Percentiles rank a stretch among this genome's conserved stretches.
Conservation (phyloP, 768 basidiomycete genomes). For the Pleurotus djamor region DNA sequence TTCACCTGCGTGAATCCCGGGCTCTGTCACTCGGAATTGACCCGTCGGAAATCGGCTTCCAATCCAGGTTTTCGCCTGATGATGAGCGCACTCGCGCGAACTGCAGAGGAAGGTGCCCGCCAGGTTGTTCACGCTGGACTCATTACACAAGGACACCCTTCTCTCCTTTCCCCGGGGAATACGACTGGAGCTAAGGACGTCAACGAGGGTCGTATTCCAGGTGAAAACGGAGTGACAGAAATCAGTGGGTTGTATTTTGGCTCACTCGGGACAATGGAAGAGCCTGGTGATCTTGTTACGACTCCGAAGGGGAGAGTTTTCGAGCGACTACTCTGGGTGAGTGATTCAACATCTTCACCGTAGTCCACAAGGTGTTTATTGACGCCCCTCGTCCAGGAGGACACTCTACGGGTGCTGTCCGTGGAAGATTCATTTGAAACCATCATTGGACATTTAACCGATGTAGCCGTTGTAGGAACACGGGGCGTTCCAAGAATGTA, state of each 20-base stretch:
- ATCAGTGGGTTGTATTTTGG: constrained; percentile 29
- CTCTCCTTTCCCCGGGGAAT: too few species aligned
- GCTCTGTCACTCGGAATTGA: constrained; percentile 35
- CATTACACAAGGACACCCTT: constrained; percentile 7
- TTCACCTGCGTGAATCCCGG: constrained; percentile 38
- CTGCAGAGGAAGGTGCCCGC: constrained; percentile 33
- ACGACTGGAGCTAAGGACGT: background rate
- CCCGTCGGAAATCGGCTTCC: constrained; percentile 25
- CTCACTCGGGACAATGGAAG: constrained; percentile 15
- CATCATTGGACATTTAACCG: too few species aligned
- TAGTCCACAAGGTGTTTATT: too few species aligned
- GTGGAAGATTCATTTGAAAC: too few species aligned
- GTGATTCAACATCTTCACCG: constrained; percentile 2
- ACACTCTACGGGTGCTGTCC: too few species aligned
- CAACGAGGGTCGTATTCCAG: background rate
- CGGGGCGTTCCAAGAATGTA: too few species aligned
- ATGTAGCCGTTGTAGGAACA: too few species aligned
- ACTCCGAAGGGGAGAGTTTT: constrained; percentile 23
- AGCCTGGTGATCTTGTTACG: constrained; percentile 31
- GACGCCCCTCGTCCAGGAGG: too few species aligned
- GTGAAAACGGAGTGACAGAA: constrained; percentile 10
- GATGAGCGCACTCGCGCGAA: constrained; percentile 8
- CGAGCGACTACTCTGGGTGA: constrained; percentile 32
- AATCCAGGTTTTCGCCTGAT: constrained; percentile 10
- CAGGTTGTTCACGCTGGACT: constrained; percentile 31